Evolutionary conservation across 805 yeast species (phyloP), one percentile per base, ranked within the genome.

Genomic region (Kazachstania kunashirensis): DNA sequence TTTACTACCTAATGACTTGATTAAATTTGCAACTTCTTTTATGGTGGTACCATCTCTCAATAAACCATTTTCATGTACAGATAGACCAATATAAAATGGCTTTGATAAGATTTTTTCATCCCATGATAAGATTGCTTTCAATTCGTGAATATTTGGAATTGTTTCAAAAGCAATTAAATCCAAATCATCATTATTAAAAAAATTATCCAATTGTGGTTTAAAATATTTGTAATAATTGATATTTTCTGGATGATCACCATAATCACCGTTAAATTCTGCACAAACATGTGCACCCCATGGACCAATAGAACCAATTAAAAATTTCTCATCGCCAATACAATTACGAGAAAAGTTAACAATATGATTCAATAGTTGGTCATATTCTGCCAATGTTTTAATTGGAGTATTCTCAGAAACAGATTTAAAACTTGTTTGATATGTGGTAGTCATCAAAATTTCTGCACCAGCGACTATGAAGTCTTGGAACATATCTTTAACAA

Each of bases 261-360:
- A 82, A 34, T 75, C 66, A 2, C 94, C 94, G 3, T 78, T 73
- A 47, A 78, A 84, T 49, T 84, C 95, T 0, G 79, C 67, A 20
- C 79, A 74, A 25, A 79, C 50, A 45, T 60, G 75, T 0, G 88
- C 82, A 1, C 88, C 94, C 52, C 73, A 84, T 0, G 94, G 84
- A 0, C 94, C 95, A 25, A 82, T 57, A 6, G 83, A 73, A 0
- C 83, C 94, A 2, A 53, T 42, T 24, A 50, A 37, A 34, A 49
- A 52, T 29, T 33, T 41, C 13, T 46, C 49, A 4, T 45, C 42
- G 19, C 54, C 57, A 17, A 50, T 42, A 29, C 52, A 45, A 5
- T 36, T 36, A n/a, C 57, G 40, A 7, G 49, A 43, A 31, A 50
- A 53, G 0, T 29, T 9, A 6, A 46, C 48, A 12, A 56, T 56